Evolutionary conservation across 352 stramenopile species (phyloP), one percentile per base, ranked within the genome.

Genomic region (Phytopythium cucurbitacearum): DNA sequence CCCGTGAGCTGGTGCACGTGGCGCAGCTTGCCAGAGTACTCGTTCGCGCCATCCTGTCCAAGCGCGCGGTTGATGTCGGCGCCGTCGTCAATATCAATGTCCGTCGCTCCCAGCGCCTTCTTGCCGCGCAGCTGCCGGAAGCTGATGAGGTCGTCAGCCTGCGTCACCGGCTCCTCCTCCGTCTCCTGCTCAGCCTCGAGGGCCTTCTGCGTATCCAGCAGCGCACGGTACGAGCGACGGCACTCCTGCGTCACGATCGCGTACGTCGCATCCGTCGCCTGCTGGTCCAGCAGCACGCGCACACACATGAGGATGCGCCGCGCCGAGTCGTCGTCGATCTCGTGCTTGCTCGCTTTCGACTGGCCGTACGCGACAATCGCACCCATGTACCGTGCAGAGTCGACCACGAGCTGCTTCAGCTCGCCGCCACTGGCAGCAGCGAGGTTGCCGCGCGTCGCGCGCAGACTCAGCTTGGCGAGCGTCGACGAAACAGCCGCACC

Each of bases 1-100:
- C 97, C 97, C 67, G 93, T 99, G 39, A 99, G 83, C 74, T 99
- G 98, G 70, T 99, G 98, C 53, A 99, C 94, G 69, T 99, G 96
- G 36, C 84, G 89, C 50, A 99, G 80, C 60, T 98, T 95, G 63
- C 85, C 91, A 38, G 76, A 86, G 69, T 93, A 94, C 62, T 91
- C 80, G 56, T 90, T 93, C 55, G 73, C 59, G n/a, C 71, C 83
- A 3, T 59, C 83, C 21, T 97, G 92, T 4, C 96, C 95, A 21
- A 97, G 95, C 3, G 96, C 97, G 48, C 95, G 82, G 44, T 84
- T 91, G 63, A 99, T 95, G 64, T 99, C 96, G 32, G 90, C 89
- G 45, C 97, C 97, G 71, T 99, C 97, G 64, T 99, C 96, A 62
- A 99, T 94, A 74, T 99, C 97, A 64, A 99, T 92, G 69, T 99